Conservation (phyloP, 1,139 yeast genomes). For the Kluyveromyces sp. region DNA sequence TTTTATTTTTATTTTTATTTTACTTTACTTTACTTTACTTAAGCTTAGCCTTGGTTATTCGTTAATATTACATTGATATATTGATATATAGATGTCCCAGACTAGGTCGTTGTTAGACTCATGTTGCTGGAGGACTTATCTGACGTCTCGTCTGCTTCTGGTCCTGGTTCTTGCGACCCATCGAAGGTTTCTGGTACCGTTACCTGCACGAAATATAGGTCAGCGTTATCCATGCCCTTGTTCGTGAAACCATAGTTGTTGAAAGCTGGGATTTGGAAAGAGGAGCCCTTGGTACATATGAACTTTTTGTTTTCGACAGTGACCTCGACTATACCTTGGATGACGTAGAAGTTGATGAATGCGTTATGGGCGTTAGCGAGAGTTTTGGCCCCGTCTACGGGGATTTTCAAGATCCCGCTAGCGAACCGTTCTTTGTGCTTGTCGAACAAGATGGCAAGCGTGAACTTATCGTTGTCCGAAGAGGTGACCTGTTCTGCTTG, state of each 20-base stretch:
- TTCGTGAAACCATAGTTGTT: slow-evolving; percentile 62
- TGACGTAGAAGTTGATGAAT: slow-evolving; percentile 66
- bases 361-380: slow-evolving; percentile 58
- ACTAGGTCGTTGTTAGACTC: slow-evolving; percentile 9
- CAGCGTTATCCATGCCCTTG: slow-evolving; percentile 48
- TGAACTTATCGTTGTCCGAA: slow-evolving; percentile 48
- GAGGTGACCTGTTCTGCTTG: slow-evolving; percentile 38
- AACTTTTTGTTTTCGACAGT: slow-evolving; percentile 53
- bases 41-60: background rate
- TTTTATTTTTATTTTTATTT: background rate
- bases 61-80: background rate
- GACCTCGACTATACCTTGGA: slow-evolving; percentile 64
- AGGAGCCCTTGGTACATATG: slow-evolving; percentile 62
- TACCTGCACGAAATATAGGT: slow-evolving; percentile 72
- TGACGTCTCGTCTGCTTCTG: slow-evolving; percentile 9
- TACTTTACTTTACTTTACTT: background rate
- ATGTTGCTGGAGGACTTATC: slow-evolving; percentile 9
- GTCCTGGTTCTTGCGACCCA: slow-evolving; percentile 11
- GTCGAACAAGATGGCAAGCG: slow-evolving; percentile 61
- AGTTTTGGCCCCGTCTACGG: slow-evolving; percentile 57
- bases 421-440: slow-evolving; percentile 62
- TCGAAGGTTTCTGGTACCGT: slow-evolving; percentile 28
- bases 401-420: slow-evolving; percentile 66
- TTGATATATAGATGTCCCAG: background rate
- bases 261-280: slow-evolving; percentile 74